Evolutionary conservation across 805 yeast species (phyloP), one percentile per base, ranked within the genome.

Genomic region (Pichia rugopelliculosa): DNA sequence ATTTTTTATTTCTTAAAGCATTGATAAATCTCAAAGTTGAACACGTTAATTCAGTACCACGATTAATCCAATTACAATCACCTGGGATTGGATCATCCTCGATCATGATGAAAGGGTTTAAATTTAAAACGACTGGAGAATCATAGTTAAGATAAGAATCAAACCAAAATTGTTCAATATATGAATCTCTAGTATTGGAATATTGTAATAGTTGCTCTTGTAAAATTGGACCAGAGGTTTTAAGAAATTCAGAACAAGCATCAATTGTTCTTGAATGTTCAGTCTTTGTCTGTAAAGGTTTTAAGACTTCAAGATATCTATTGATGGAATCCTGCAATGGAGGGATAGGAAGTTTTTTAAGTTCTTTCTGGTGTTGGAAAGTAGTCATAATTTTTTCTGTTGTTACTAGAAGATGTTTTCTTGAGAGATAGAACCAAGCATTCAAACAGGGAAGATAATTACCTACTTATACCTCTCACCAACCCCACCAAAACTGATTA

Each of bases 111-210:
- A 87, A 89, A 0, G 97, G 97, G 59, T 89, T 89, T 56, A 89
- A 75, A 65, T 89, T 89, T 52, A 89, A 73, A n/a, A 89, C 97
- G 36, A 89, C 96, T 0, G 93, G 89, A 11, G 87, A 82, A 64
- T 89, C 96, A 63, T 85, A 87, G 63, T 82, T 82, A 55, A 89
- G 72, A 64, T 89, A 89, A 1, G 96, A 80, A 61, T 89, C 96
- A 65, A 79, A 89, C 96, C 96, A 89, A 64, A 89, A 89, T 64
- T 89, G 95, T 66, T 89, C 96, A 53, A 89, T 89, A 63, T 85
- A 89, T 2, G 95, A 83, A 43, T 85, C 80, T 52, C 87, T 70
- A 15, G 81, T 68, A 44, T 76, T 72, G 6, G 84, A 67, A 59
- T 84, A 87, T 43, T 74, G 74, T 17, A 81, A 70, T 45, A 89